Percentiles rank a stretch among this genome's conserved stretches.
Conservation (phyloP, 805 yeast genomes). For the Candida koratica region DNA sequence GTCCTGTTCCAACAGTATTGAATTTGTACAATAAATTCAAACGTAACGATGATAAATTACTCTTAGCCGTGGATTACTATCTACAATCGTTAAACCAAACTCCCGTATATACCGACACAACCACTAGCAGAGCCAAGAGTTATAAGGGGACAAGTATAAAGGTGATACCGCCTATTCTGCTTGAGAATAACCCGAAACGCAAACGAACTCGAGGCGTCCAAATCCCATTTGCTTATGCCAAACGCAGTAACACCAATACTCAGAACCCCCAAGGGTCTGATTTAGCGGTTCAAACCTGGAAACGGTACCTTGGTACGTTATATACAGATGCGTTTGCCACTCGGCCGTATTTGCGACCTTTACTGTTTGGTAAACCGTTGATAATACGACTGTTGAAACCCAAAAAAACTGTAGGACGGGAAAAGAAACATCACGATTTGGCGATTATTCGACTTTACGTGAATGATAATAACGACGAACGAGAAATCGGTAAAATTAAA, state of each 20-base stretch:
- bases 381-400: conserved; percentile 35
- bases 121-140: conserved; percentile 1
- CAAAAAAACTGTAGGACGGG: conserved; percentile 15
- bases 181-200: conserved; percentile 11
- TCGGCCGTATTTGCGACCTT: conserved; percentile 50
- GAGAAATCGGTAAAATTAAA: conserved; percentile 75
- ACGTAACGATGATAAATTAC: conserved; percentile 8
- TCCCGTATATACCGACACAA: too few relatives aligned
- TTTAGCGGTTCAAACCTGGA: conserved; percentile 13
- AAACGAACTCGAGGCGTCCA: conserved; percentile 14
- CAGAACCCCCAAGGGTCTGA: not conserved
- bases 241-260: conserved; percentile 8
- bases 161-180: conserved; percentile 15
- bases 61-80: conserved; percentile 13
- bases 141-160: conserved; percentile 3
- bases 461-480: conserved; percentile 18
- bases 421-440: conserved; percentile 21
- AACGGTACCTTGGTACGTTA: conserved; percentile 55
- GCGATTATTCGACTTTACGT: conserved; percentile 35
- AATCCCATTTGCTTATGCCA: conserved; percentile 14
- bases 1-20: not conserved
- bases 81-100: conserved; percentile 1
- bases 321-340: conserved; percentile 70
- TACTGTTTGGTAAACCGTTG: conserved; percentile 43
- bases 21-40: conserved; percentile 8